Evolutionary conservation across 2,329 filamentous ascomycete genomes (phyloP), one percentile per base, ranked within the genome.

Genomic region (Nemania abortiva): DNA sequence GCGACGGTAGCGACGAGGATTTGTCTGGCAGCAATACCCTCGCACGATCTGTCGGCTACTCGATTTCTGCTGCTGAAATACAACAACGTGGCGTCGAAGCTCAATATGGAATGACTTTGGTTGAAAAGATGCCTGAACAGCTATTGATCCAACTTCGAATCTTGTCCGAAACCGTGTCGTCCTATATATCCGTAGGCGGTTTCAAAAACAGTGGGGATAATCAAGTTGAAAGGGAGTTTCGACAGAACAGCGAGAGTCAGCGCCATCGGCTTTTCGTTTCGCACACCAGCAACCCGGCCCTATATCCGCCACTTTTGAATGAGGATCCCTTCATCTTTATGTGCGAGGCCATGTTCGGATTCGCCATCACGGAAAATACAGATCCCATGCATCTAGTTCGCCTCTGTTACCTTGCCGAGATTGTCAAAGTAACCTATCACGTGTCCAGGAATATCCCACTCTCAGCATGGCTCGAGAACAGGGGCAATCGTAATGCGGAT

Each of bases 41-140:
- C 11, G 87, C 90, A 15, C 85, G 86, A 66, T 84, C 89, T 1
- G 89, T 98, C 15, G 95, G 93, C 1, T 94, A 90, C 78, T 95
- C 95, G 0, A 94, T 99, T 67, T 91, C 94, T 9, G 90, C 94
- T 0, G 90, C 93, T 3, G 96, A 99, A 81, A 97, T 98, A 72
- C 91, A 95, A 71, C 94, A 98, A 79, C 91, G 96, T 74, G 96
- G 96, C 6, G 85, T 94, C 3, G 92, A 93, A 74, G 89, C 90
- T 24, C 88, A 92, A 72, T 87, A 88, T 55, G 91, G 92, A 63
- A 86, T 89, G 79, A 95, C 92, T 5, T 82, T 98, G 54, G 81
- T 98, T 22, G 92, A 95, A 73, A 94, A 91, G 75, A 91, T 98
- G 60, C 91, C 96, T 0, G 92, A 95, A 65, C 90, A 97, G 78